Evolutionary conservation across 2,329 filamentous ascomycete species (phyloP).

Genomic region (Sarocladium brachiariae): DNA sequence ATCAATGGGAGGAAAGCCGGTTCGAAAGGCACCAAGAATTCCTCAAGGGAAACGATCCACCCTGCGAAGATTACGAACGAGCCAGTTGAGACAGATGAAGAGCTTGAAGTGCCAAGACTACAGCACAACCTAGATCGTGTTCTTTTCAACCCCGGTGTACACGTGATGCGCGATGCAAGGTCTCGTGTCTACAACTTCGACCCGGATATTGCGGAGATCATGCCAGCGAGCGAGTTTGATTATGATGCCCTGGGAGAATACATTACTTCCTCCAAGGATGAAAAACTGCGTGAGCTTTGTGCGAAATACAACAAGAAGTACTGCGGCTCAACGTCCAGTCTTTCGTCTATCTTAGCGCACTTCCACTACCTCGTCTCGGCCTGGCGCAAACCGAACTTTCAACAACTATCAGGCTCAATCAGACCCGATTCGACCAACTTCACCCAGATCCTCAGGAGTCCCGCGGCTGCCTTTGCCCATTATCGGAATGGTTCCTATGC

Average conservation of each 20-base stretch:
- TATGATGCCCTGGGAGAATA: conserved; percentile 81
- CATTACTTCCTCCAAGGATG: conserved; percentile 84
- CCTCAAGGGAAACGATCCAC: background rate
- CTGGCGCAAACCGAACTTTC: conserved; percentile 67
- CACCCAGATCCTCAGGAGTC: conserved; percentile 64
- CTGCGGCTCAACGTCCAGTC: conserved; percentile 92
- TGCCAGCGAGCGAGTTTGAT: conserved; percentile 89
- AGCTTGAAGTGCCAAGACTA: conserved; percentile 47
- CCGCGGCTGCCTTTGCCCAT: conserved; percentile 74
- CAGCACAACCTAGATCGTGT: conserved; percentile 76
- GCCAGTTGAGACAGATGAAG: background rate
- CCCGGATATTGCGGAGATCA: conserved; percentile 85
- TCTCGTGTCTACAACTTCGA: conserved; percentile 95
- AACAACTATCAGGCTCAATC: conserved; percentile 63
- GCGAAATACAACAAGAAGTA: conserved; percentile 66
- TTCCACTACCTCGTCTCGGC: conserved; percentile 87
- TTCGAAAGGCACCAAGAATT: background rate
- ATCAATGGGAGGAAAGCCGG: background rate
- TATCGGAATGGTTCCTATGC: conserved; percentile 83
- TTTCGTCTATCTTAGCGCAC: conserved; percentile 80
- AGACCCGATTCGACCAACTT: conserved; percentile 55
- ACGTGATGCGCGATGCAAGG: conserved; percentile 81
- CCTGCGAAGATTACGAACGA: background rate
- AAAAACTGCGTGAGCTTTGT: conserved; percentile 62
- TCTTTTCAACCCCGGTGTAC: conserved; percentile 92